A percentile compares a stretch with the other conserved stretches of the same genome.
Conservation (phyloP, 1,139 yeast genomes). For the Suhomyces choctaworum region DNA sequence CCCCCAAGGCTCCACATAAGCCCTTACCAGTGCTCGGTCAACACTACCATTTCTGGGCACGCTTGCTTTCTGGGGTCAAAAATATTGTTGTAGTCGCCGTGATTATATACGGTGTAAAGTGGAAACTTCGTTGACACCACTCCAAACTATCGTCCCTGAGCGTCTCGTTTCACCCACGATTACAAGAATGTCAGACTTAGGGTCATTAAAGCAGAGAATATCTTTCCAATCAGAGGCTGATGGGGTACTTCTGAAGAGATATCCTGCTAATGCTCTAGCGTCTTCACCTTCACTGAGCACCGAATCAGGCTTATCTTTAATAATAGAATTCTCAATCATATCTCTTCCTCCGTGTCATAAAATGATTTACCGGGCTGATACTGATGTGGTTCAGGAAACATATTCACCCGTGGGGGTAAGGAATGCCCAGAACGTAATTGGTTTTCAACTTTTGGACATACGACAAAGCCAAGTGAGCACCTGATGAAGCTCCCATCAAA, state of each 20-base stretch:
- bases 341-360: slow-evolving; percentile 33
- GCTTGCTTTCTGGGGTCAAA: slow-evolving; percentile 21
- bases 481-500: slow-evolving; percentile 46
- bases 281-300: too few species aligned
- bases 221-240: slow-evolving; percentile 34
- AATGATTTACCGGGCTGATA: slow-evolving; percentile 33
- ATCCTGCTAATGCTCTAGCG: too few species aligned
- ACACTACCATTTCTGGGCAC: slow-evolving; percentile 17
- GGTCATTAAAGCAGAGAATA: slow-evolving; percentile 33
- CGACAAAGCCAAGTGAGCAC: slow-evolving; percentile 38
- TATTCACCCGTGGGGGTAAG: slow-evolving; percentile 47
- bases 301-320: too few species aligned
- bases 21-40: slow-evolving; percentile 20
- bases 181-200: slow-evolving; percentile 30
- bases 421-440: slow-evolving; percentile 6
- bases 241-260: too few species aligned
- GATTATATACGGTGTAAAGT: slow-evolving; percentile 20
- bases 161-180: slow-evolving; percentile 44
- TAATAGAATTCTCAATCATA: too few species aligned
- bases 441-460: slow-evolving; percentile 30
- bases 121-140: slow-evolving; percentile 37
- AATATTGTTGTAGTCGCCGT: slow-evolving; percentile 29
- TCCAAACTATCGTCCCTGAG: slow-evolving; percentile 44
- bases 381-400: slow-evolving; percentile 19
- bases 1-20: slow-evolving; percentile 48